Conservation (phyloP, 2,329 filamentous ascomycete genomes). For the Fusarium veterinarium region DNA sequence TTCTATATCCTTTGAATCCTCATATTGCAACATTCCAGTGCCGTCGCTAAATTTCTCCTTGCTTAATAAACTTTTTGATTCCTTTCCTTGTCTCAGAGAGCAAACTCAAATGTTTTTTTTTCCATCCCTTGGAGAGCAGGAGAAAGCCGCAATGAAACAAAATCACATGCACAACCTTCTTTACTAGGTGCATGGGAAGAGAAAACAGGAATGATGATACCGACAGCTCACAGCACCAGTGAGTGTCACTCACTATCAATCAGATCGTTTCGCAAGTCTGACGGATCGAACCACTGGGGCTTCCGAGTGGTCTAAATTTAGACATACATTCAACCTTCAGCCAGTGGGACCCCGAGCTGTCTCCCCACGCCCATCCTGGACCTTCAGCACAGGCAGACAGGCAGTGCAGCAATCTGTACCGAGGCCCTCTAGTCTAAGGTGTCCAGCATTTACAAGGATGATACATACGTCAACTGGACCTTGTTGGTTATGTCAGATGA, state of each 20-base stretch:
- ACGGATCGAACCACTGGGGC: slow-evolving; percentile 12
- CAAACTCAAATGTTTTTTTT: not conserved
- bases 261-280: slow-evolving; percentile 9
- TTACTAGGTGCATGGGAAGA: not conserved
- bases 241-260: not conserved
- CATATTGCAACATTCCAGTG: slow-evolving; percentile 5
- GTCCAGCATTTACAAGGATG: not conserved
- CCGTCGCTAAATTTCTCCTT: not conserved
- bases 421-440: not conserved
- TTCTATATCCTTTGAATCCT: not conserved
- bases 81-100: not conserved
- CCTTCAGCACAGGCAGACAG: slow-evolving; percentile 15
- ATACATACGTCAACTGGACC: not conserved
- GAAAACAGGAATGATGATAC: not conserved
- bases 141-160: not conserved
- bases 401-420: slow-evolving; percentile 5
- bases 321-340: slow-evolving; percentile 18
- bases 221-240: not conserved
- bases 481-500: not conserved
- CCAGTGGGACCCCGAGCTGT: slow-evolving; percentile 17
- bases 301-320: slow-evolving; percentile 33
- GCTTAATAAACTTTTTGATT: not conserved
- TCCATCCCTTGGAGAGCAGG: not conserved
- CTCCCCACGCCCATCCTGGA: slow-evolving; percentile 19
- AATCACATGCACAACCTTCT: not conserved